A percentile compares a stretch with the other conserved stretches of the same genome.
Conservation (phyloP, 2,329 filamentous ascomycete genomes). For the Aspergillus niger region DNA sequence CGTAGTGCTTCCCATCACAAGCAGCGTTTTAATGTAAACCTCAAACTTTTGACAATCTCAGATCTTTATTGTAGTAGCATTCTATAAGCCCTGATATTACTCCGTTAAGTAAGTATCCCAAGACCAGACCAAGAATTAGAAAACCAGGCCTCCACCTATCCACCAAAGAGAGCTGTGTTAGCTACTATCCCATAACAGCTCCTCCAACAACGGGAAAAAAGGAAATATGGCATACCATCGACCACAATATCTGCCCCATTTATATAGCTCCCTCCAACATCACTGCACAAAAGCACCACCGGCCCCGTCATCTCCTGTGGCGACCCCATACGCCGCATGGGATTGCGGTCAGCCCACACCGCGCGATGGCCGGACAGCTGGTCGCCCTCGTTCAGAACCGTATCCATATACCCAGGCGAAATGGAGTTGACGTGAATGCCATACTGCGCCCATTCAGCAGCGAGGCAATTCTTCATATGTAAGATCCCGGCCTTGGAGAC, state of each 20-base stretch:
- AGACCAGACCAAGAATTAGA: too few species aligned
- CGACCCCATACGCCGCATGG: conserved; percentile 65
- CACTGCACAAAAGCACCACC: conserved; percentile 62
- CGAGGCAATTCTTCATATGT: conserved; percentile 64
- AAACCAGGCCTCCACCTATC: too few species aligned
- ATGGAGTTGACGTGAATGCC: conserved; percentile 72
- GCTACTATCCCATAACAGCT: too few species aligned
- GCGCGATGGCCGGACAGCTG: conserved; percentile 56
- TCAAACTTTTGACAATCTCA: too few species aligned
- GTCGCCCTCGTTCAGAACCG: conserved; percentile 68
- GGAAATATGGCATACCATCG: conserved; percentile 50
- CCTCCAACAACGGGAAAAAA: not conserved
- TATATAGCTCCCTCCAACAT: conserved; percentile 64
- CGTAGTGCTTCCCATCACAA: too few species aligned
- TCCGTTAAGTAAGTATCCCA: too few species aligned
- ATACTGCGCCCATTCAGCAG: conserved; percentile 70
- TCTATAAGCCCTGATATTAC: too few species aligned
- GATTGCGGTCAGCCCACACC: conserved; percentile 61
- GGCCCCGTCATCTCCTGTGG: conserved; percentile 65
- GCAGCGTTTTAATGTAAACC: too few species aligned
- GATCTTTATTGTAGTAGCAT: too few species aligned
- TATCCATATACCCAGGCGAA: conserved; percentile 75
- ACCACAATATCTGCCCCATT: conserved; percentile 67
- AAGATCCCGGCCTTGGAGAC: conserved; percentile 68
- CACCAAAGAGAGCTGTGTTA: too few species aligned